Percentiles rank a stretch among this genome's conserved stretches.
Conservation (phyloP, 345 rosid species). For the Erucastrum elatum region DNA sequence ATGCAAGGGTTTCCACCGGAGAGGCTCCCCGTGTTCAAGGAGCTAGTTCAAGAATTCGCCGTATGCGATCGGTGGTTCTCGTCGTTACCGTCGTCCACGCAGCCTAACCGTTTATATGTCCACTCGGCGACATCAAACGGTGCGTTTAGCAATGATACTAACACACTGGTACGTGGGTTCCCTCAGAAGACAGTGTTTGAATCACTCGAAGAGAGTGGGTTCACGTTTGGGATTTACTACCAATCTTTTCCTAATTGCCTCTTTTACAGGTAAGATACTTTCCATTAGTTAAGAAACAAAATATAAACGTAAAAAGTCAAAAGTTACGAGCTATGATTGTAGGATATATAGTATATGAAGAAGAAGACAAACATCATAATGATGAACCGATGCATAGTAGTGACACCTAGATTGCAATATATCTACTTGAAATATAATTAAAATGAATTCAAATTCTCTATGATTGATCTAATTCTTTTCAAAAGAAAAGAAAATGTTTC, state of each 20-base stretch:
- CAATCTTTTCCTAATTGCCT: constrained; percentile 57
- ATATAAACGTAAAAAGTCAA: background rate
- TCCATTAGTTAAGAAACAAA: background rate
- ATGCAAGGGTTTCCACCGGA: constrained; percentile 80
- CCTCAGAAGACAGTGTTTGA: constrained; percentile 77
- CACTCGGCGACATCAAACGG: constrained; percentile 80
- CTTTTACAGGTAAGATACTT: constrained; percentile 52
- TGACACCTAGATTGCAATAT: constrained; percentile 19
- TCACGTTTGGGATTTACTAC: constrained; percentile 60
- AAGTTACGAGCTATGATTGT: background rate
- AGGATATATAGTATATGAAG: background rate
- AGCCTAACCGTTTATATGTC: constrained; percentile 63
- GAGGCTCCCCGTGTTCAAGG: constrained; percentile 57
- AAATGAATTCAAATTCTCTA: background rate
- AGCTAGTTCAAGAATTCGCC: constrained; percentile 61
- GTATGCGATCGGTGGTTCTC: constrained; percentile 83
- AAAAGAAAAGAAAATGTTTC: background rate
- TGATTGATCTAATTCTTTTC: background rate
- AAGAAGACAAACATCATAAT: background rate
- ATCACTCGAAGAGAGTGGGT: constrained; percentile 62
- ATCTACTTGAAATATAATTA: background rate
- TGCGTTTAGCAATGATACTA: constrained; percentile 54
- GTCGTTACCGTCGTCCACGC: constrained; percentile 65
- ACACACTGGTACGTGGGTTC: constrained; percentile 52
- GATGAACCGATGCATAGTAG: background rate